Conservation (phyloP, 1,284 basidiomycete species). For the Grifola frondosa region DNA sequence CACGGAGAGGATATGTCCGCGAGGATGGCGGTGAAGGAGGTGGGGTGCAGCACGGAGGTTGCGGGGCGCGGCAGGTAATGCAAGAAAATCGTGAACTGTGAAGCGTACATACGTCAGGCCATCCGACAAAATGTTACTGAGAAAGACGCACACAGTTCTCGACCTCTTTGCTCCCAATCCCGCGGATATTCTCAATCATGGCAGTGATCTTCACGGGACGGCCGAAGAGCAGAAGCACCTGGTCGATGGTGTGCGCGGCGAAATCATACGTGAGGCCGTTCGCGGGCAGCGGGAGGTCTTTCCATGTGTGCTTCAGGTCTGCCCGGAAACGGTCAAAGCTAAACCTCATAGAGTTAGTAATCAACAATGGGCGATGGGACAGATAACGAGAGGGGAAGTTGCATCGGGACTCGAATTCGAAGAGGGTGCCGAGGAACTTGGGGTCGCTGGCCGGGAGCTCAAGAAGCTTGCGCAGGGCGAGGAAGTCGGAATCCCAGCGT, state of each 20-base stretch:
- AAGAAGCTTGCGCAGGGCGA: slow-evolving; percentile 70
- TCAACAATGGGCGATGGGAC: not conserved
- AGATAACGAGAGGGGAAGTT: slow-evolving; percentile 21
- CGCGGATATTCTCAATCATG: slow-evolving; percentile 66
- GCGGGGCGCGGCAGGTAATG: slow-evolving; percentile 44
- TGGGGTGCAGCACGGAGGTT: slow-evolving; percentile 35
- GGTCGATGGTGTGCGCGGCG: slow-evolving; percentile 75
- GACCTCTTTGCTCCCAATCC: slow-evolving; percentile 60
- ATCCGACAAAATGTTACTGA: not conserved
- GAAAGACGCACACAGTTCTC: slow-evolving; percentile 59
- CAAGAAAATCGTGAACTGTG: slow-evolving; percentile 69
- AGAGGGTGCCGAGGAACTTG: slow-evolving; percentile 58
- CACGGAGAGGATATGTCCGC: slow-evolving; percentile 69
- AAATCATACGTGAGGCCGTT: slow-evolving; percentile 64
- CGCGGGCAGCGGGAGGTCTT: slow-evolving; percentile 55
- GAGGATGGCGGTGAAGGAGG: slow-evolving; percentile 70
- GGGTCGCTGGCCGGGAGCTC: slow-evolving; percentile 50
- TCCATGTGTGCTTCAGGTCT: slow-evolving; percentile 69
- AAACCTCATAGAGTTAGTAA: slow-evolving; percentile 9
- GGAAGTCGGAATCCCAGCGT: slow-evolving; percentile 82
- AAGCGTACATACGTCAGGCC: not conserved
- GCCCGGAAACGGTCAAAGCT: slow-evolving; percentile 80
- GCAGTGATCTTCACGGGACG: slow-evolving; percentile 69
- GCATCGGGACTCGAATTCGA: slow-evolving; percentile 78
- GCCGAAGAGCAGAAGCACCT: slow-evolving; percentile 76